These are phyloP conservation scores for Onygenales sp. DNA, from an alignment of 2,329 filamentous ascomycete species.

Conservation along the genomic window DNA sequence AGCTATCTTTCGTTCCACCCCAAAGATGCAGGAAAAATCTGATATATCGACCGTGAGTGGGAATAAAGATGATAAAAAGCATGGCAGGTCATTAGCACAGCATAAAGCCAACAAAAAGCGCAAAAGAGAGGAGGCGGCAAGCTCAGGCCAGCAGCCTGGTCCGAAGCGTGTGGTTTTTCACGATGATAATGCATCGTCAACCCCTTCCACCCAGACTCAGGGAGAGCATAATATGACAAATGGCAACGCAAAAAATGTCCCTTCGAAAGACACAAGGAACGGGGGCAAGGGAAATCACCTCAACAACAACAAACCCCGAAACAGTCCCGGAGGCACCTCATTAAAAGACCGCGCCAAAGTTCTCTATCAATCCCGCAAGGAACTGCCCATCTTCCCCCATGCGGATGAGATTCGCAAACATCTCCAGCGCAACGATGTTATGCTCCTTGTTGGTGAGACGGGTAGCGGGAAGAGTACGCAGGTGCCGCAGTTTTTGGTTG, in stretches of 20 bases:
- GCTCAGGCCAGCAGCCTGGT: conserved; percentile 4
- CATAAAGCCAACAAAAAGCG: conserved; percentile 24
- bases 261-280: neutral
- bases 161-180: conserved; percentile 6
- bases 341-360: conserved; percentile 38
- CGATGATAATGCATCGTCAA: conserved; percentile 4
- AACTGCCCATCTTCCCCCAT: conserved; percentile 72
- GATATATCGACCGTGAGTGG: neutral
- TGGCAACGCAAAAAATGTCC: neutral
- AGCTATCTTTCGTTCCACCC: no score
- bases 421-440: conserved; percentile 58
- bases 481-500: conserved; percentile 78
- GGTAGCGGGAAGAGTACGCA: conserved; percentile 97
- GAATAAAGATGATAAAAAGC: neutral
- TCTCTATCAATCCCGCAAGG: conserved; percentile 47
- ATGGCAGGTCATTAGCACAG: neutral
- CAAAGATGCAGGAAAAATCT: neutral
- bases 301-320: conserved; percentile 8
- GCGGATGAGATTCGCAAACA: conserved; percentile 58
- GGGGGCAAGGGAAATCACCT: neutral
- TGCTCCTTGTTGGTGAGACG: conserved; percentile 86
- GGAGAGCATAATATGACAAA: neutral
- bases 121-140: conserved; percentile 19
- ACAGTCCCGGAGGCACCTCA: conserved; percentile 16
- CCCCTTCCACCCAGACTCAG: neutral